These are phyloP conservation scores for Candida maris DNA, from an alignment of 805 yeast genomes.

Conservation along the genomic window DNA sequence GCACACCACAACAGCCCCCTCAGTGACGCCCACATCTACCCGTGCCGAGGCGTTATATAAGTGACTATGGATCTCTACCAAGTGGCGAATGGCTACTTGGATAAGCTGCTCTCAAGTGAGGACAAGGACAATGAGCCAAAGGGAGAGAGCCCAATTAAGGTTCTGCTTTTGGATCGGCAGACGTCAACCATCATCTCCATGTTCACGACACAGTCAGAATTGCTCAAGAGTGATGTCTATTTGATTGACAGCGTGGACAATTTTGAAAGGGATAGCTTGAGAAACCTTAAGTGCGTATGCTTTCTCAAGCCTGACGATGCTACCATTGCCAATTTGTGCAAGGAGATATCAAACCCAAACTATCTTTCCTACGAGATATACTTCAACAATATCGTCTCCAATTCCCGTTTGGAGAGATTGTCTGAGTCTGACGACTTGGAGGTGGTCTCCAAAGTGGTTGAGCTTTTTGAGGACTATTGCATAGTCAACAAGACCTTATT, in stretches of 20 bases:
- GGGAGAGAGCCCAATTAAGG: conserved; percentile 47
- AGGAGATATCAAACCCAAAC: conserved; percentile 74
- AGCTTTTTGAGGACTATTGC: conserved; percentile 79
- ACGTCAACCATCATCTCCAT: conserved; percentile 87
- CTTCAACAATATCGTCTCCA: conserved; percentile 72
- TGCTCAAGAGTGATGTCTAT: conserved; percentile 79
- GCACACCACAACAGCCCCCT: too few relatives aligned
- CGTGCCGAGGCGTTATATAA: not conserved
- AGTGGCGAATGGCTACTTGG: conserved; percentile 43
- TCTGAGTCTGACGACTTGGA: conserved; percentile 92
- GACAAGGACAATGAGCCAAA: conserved; percentile 21
- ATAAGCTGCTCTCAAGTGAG: conserved; percentile 30
- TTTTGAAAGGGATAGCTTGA: conserved; percentile 56
- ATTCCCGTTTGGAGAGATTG: conserved; percentile 74
- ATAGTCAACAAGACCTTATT: conserved; percentile 67
- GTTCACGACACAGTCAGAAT: conserved; percentile 81
- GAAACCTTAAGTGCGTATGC: conserved; percentile 77
- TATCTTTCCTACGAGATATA: conserved; percentile 74
- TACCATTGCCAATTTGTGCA: conserved; percentile 54
- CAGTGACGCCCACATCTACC: too few relatives aligned
- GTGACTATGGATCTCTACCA: conserved; percentile 44
- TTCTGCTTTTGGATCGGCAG: conserved; percentile 69
- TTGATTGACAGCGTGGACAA: conserved; percentile 71
- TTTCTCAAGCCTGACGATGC: conserved; percentile 71
- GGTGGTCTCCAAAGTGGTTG: conserved; percentile 70